Evolutionary conservation across 1,284 basidiomycete genomes (phyloP).

Genomic region (Agaricales sp.): DNA sequence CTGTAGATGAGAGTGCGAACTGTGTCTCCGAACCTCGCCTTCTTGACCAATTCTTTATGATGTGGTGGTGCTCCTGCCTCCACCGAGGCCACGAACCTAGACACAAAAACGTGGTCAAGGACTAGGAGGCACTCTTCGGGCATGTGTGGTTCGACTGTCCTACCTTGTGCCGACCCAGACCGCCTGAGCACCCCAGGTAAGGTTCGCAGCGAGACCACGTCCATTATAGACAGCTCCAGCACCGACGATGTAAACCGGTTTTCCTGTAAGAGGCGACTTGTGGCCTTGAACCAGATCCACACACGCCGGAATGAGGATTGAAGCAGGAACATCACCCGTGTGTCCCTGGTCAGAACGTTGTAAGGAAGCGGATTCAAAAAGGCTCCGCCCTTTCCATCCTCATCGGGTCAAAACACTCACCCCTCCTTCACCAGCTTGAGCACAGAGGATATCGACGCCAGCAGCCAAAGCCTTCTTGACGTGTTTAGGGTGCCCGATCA

Average conservation of each 20-base stretch:
- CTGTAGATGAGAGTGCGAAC: too few species aligned
- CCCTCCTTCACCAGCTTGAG: too few species aligned
- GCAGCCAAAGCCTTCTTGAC: neutral
- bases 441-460: conserved; percentile 83
- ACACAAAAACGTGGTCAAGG: too few species aligned
- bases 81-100: too few species aligned
- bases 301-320: conserved; percentile 69
- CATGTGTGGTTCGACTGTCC: too few species aligned
- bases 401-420: neutral
- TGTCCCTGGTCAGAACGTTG: conserved; percentile 48
- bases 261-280: conserved; percentile 66
- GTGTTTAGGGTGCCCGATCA: conserved; percentile 84
- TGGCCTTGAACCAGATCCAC: conserved; percentile 46
- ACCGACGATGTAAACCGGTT: conserved; percentile 68
- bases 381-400: neutral
- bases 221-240: conserved; percentile 83
- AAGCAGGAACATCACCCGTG: conserved; percentile 68
- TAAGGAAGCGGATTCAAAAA: conserved; percentile 19
- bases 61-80: too few species aligned
- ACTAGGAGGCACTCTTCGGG: too few species aligned
- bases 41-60: too few species aligned
- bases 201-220: conserved; percentile 68
- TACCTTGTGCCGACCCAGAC: conserved; percentile 92
- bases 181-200: conserved; percentile 74
- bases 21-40: too few species aligned